A percentile compares a stretch with the other conserved stretches of the same genome.
Conservation (phyloP, 108 stramenopile genomes). For the Pseudonitzschia multiseries region DNA sequence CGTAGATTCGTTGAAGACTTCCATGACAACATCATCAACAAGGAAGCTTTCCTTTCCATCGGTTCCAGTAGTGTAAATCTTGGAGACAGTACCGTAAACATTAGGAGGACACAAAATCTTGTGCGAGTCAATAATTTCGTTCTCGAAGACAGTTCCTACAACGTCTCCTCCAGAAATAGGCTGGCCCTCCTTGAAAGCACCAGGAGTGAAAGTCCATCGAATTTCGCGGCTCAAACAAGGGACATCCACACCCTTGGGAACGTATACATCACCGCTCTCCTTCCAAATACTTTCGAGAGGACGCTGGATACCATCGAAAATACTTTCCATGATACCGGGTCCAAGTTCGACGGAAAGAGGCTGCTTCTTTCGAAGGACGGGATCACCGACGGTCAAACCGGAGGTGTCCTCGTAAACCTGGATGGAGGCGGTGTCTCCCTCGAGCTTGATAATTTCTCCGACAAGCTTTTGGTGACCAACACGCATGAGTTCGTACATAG, state of each 20-base stretch:
- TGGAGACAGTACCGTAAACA: slow-evolving; percentile 94
- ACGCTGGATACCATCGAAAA: slow-evolving; percentile 99
- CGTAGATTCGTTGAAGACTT: slow-evolving; percentile 93
- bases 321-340: slow-evolving; percentile 99
- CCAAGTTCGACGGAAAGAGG: slow-evolving; percentile 98
- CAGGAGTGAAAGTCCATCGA: slow-evolving; percentile 94
- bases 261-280: slow-evolving; percentile 89
- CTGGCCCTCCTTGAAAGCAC: slow-evolving; percentile 88
- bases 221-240: slow-evolving; percentile 89
- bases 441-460: slow-evolving; percentile 99
- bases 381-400: slow-evolving; percentile 98
- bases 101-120: slow-evolving; percentile 98
- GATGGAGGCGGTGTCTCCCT: slow-evolving; percentile 98
- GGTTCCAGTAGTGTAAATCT: slow-evolving; percentile 92
- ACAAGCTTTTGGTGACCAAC: slow-evolving; percentile 99
- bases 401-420: slow-evolving; percentile 99
- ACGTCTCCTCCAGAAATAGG: slow-evolving; percentile 94
- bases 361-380: slow-evolving; percentile 92
- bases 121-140: slow-evolving; percentile 97
- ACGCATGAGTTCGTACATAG: slow-evolving; percentile 99
- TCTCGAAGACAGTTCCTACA: slow-evolving; percentile 96
- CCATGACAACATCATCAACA: slow-evolving; percentile 96
- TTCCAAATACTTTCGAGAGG: slow-evolving; percentile 95
- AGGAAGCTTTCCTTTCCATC: slow-evolving; percentile 93
- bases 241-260: slow-evolving; percentile 97